phyloP scores from a whole-genome alignment of 345 rosid species.

The Brassica carinata region DNA sequence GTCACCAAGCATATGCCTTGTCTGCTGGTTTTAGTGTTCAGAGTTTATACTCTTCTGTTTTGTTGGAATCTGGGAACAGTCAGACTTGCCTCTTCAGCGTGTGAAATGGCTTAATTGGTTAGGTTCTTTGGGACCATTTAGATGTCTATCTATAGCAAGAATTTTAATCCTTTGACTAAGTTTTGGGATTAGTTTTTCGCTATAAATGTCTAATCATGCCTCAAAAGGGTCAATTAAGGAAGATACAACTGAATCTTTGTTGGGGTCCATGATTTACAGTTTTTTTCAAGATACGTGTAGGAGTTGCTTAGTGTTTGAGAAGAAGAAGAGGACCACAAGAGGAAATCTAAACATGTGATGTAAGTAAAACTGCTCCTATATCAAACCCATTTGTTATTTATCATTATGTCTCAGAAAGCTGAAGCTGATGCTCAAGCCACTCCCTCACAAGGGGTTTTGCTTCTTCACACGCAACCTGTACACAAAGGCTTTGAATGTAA shows the following conservation, averaged over 20 bases:
- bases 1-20: constrained; percentile 43
- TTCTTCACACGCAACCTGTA: constrained; percentile 44
- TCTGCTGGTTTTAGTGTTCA: constrained; percentile 33
- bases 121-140: constrained; percentile 36
- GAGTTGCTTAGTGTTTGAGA: constrained; percentile 41
- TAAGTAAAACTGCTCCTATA: too few relatives aligned
- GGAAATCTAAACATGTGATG: constrained; percentile 41
- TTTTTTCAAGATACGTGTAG: constrained; percentile 29
- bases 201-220: constrained; percentile 40
- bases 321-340: constrained; percentile 38
- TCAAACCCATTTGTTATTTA: too few relatives aligned
- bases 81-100: constrained; percentile 40
- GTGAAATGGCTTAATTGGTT: constrained; percentile 41
- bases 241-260: constrained; percentile 41
- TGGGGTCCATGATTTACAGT: constrained; percentile 41
- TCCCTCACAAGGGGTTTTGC: constrained; percentile 41
- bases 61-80: constrained; percentile 35
- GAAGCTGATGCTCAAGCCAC: constrained; percentile 42
- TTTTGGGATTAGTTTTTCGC: constrained; percentile 25
- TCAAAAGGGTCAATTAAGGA: constrained; percentile 36
- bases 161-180: neutral
- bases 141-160: constrained; percentile 32
- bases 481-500: too few relatives aligned
- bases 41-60: constrained; percentile 31
- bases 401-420: constrained; percentile 45